Evolutionary conservation across 768 basidiomycete genomes (phyloP).

Genomic region (Trametes coccinea): DNA sequence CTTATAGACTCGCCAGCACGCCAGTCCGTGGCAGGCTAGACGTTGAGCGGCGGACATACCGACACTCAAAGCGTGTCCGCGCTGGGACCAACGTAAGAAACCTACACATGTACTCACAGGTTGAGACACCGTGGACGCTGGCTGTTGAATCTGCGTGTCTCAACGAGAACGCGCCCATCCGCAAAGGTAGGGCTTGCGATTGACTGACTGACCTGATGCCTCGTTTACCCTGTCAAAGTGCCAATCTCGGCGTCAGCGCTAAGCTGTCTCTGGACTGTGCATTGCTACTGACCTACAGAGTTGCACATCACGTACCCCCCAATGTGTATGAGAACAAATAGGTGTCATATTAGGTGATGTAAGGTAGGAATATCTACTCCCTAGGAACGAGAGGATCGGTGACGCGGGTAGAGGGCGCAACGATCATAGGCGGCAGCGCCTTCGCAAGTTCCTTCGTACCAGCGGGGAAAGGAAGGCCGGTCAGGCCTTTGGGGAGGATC

Average conservation of each 20-base stretch:
- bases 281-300: too few species aligned
- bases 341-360: neutral
- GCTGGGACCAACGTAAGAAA: too few species aligned
- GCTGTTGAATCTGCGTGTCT: neutral
- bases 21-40: too few species aligned
- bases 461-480: conserved; percentile 88
- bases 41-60: neutral
- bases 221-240: too few species aligned
- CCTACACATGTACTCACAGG: neutral
- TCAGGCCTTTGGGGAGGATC: conserved; percentile 79
- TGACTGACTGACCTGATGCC: too few species aligned
- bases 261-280: too few species aligned
- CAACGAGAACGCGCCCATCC: neutral
- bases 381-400: conserved; percentile 76
- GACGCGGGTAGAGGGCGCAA: conserved; percentile 65
- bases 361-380: conserved; percentile 44
- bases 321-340: neutral
- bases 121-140: neutral
- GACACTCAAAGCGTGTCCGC: neutral
- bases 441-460: conserved; percentile 78
- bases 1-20: too few species aligned
- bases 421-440: conserved; percentile 62
- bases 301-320: neutral
- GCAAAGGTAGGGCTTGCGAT: too few species aligned
- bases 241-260: too few species aligned